These are phyloP conservation scores for Hansenula lynferdii DNA, from an alignment of 1,139 yeast genomes.

Conservation along the genomic window DNA sequence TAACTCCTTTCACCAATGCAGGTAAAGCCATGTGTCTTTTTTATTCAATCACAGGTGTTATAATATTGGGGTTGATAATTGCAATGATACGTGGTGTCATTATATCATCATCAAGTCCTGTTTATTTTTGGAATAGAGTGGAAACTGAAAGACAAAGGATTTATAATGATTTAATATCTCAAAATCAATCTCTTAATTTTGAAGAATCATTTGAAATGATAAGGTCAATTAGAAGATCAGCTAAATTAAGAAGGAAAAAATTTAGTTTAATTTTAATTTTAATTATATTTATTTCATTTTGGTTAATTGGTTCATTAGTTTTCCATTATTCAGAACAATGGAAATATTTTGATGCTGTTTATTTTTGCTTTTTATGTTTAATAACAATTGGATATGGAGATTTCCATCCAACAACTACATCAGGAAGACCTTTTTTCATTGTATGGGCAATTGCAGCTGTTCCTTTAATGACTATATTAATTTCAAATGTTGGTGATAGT, in stretches of 20 bases:
- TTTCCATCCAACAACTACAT: slow-evolving; percentile 52
- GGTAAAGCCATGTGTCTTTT: slow-evolving; percentile 55
- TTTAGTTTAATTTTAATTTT: slow-evolving; percentile 38
- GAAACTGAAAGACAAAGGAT: slow-evolving; percentile 33
- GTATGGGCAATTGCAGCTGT: slow-evolving; percentile 79
- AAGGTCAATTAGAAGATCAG: slow-evolving; percentile 39
- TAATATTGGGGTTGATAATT: slow-evolving; percentile 67
- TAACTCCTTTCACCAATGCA: slow-evolving; percentile 46
- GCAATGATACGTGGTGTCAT: slow-evolving; percentile 67
- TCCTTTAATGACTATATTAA: slow-evolving; percentile 80
- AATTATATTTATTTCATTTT: slow-evolving; percentile 47
- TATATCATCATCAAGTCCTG: slow-evolving; percentile 52
- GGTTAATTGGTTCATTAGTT: slow-evolving; percentile 68
- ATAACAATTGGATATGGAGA: slow-evolving; percentile 87
- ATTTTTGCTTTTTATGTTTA: slow-evolving; percentile 70
- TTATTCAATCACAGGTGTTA: slow-evolving; percentile 64
- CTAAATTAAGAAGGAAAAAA: slow-evolving; percentile 27
- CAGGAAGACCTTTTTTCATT: slow-evolving; percentile 71
- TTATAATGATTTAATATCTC: slow-evolving; percentile 16
- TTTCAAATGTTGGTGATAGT: slow-evolving; percentile 67
- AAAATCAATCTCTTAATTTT: slow-evolving; percentile 25
- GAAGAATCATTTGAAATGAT: slow-evolving; percentile 50
- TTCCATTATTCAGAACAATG: slow-evolving; percentile 58
- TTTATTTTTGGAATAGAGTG: slow-evolving; percentile 57
- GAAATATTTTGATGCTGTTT: slow-evolving; percentile 64